Percentiles rank a stretch among this genome's conserved stretches.
These are phyloP conservation scores for Daedaleopsis nitida DNA, from an alignment of 768 basidiomycete species.

Conservation along the genomic window DNA sequence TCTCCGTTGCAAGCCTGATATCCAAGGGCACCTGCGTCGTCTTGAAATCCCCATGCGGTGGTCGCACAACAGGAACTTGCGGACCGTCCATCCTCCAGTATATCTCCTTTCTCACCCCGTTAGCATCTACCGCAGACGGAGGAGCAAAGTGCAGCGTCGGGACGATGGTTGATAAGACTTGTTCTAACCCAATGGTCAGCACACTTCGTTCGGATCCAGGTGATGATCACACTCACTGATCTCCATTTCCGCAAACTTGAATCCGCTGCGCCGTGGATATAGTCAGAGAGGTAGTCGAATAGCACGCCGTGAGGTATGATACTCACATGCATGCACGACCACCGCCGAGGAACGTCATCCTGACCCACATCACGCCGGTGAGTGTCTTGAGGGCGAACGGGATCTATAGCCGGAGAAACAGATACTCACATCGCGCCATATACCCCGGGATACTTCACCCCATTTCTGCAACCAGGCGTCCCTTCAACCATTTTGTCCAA, in stretches of 20 bases:
- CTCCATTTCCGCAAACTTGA: constrained; percentile 28
- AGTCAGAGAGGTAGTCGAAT: too few relatives aligned
- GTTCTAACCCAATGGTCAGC: constrained; percentile 28
- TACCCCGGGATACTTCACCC: constrained; percentile 23
- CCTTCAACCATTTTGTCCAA: background rate
- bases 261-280: constrained; percentile 12
- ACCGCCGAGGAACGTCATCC: constrained; percentile 30
- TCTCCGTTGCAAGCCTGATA: constrained; percentile 8
- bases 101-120: constrained; percentile 37
- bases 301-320: background rate
- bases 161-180: constrained; percentile 38
- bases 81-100: constrained; percentile 39
- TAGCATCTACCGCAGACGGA: constrained; percentile 29
- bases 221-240: constrained; percentile 16
- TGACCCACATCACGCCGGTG: background rate
- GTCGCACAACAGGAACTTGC: constrained; percentile 39
- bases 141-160: constrained; percentile 38
- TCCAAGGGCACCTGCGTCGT: constrained; percentile 37
- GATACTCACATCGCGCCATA: constrained; percentile 24
- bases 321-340: constrained; percentile 25
- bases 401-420: background rate
- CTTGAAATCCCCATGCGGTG: constrained; percentile 36
- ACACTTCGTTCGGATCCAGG: background rate
- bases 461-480: constrained; percentile 5
- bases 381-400: too few relatives aligned